Conservation (phyloP, 805 yeast species). For the Pichia deserticola region DNA sequence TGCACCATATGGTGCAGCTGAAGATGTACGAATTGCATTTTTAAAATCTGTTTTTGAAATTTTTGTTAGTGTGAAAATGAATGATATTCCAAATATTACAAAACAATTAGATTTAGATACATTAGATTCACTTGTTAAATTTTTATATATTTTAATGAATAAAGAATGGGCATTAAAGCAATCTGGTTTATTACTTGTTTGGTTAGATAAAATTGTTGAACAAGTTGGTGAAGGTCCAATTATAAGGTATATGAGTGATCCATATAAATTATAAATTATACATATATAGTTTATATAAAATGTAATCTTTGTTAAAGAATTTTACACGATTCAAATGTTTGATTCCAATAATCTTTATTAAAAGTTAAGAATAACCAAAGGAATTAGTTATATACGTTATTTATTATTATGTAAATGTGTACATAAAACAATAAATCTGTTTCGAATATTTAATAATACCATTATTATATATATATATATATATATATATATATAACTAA, state of each 20-base stretch:
- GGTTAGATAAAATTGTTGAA: conserved; percentile 90
- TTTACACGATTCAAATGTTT: neutral
- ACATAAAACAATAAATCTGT: too few species aligned
- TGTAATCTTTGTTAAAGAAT: too few species aligned
- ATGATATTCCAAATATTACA: conserved; percentile 60
- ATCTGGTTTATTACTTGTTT: conserved; percentile 77
- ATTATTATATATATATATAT: too few species aligned
- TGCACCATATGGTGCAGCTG: conserved; percentile 81
- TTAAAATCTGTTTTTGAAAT: conserved; percentile 59
- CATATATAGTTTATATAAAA: neutral
- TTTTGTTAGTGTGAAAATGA: conserved; percentile 56
- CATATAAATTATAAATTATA: conserved; percentile 7
- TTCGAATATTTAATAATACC: too few species aligned
- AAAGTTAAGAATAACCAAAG: too few species aligned
- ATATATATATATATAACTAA: too few species aligned
- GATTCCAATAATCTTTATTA: too few species aligned
- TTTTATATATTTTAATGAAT: conserved; percentile 80
- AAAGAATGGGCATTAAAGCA: conserved; percentile 71
- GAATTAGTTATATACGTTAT: too few species aligned
- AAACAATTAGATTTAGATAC: conserved; percentile 53
- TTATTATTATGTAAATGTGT: too few species aligned
- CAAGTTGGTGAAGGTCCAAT: conserved; percentile 84
- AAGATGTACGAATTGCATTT: conserved; percentile 44
- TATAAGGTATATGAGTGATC: conserved; percentile 77
- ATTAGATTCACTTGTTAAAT: conserved; percentile 73